Base-by-base conservation (phyloP, 1,284 basidiomycete species). In the Athelia psychrophila region DNA sequence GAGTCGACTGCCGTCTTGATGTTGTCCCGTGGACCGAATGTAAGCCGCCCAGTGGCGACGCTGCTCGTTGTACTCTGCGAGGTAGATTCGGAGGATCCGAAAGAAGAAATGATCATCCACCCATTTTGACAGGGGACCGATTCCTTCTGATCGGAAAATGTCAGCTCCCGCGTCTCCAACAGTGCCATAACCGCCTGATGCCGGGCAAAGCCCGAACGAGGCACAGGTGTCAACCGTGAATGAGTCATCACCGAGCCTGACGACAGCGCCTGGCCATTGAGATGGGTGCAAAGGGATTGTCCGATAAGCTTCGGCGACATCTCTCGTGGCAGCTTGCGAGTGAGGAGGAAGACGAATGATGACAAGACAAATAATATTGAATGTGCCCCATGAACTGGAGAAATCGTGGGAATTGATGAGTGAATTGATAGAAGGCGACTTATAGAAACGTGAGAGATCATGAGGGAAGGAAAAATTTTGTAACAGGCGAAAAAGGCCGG, bases 21-120 rank as follows among this genome's bases (percentile, higher is more conserved):
- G 44, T 0, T 49, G 50, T 9, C 47, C 16, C 1, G 64, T 32
- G 0, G 9, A 3, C 0, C 3, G 2, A 16, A 67, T 64, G 3
- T 54, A 27, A 0, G 25, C 1, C 0, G 44, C 16, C 51, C 58
- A 60, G 1, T 47, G 3, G 0, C 4, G 6, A 0, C 61, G 49
- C 0, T 27, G 3, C 0, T 19, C 1, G 44, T 72, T 74, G 54
- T 65, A 70, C 2, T 56, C 33, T 0, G 44, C 5, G 0, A 69
- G 48, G 42, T 55, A 32, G 1, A 53, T n/a, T 0, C 42, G 18
- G 1, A 18, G 55, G 2, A 75, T 60, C 0, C 65, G 53, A 1
- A 75, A 36, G 55, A 75, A 76, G 0, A 72, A 3, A 20, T 73
- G 68, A 47, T 76, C 66, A 49, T 78, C 74, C 0, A 77, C 70